Base-by-base conservation (phyloP, 805 yeast genomes). In the Candida pseudofarinosa region DNA sequence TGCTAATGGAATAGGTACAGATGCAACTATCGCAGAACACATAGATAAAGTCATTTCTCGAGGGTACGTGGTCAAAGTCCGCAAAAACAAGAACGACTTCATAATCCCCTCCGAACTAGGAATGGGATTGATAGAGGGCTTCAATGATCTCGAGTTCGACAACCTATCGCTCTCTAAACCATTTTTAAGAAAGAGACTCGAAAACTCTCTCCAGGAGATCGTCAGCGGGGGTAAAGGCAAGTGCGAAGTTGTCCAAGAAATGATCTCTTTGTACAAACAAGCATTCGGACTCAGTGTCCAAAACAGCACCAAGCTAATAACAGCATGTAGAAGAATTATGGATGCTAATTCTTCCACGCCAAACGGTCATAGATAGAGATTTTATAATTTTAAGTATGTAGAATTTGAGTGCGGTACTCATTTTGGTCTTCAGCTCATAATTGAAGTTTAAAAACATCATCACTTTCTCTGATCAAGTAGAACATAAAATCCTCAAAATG, bases 11-110 rank as follows among this genome's bases (percentile, higher is more conserved):
- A 93, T 93, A 36, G 99, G 99, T 2, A 93, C 99, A 0, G 99
- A 93, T 68, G 99, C 99, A 0, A 93, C 99, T 0, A 95, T 93
- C 63, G 99, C 98, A 0, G 99, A 93, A 35, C 99, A 93, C 62
- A 93, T 93, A 32, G 89, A 85, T 44, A 90, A 86, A 56, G 81
- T 93, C 35, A 65, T 76, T 20, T 60, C 62, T 8, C 65, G 99
- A 41, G 79, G 80, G 15, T 95, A 90, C 54, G 77, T 87, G 3
- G 64, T 62, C 14, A 80, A 74, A 49, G 64, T 59, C 41, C 66
- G 61, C 35, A 51, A 54, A 35, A 63, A 67, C 16, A 52, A 68
- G 18, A 65, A 65, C 1, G 73, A 69, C 40, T 68, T 71, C 39
- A 62, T 93, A 12, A 67, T 84, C 4, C 99, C 99, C 0, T 82